phyloP scores from a whole-genome alignment of 108 stramenopile genomes.

The Cyclotella baltica region DNA sequence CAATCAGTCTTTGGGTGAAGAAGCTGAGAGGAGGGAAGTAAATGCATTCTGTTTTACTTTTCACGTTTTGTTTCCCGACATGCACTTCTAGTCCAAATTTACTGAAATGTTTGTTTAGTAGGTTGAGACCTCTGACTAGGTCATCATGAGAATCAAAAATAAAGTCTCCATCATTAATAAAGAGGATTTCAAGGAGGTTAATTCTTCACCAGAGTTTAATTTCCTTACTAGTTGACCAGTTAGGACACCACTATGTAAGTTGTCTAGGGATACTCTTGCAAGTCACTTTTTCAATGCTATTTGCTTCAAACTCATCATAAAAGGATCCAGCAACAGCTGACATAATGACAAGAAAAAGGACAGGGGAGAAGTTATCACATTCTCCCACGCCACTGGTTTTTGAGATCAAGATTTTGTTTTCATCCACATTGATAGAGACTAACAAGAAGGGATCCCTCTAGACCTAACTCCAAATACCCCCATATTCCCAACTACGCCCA shows the following conservation, averaged over 20 bases:
- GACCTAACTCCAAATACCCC: too few relatives aligned
- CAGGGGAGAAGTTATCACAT: constrained; percentile 23
- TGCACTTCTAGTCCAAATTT: constrained; percentile 27
- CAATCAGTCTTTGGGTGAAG: background rate
- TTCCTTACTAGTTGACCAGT: too few relatives aligned
- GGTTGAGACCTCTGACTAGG: background rate
- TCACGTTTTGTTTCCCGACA: constrained; percentile 6
- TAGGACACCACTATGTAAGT: too few relatives aligned
- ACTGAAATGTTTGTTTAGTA: constrained; percentile 16
- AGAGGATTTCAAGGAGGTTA: background rate
- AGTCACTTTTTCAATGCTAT: background rate
- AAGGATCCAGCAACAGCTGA: constrained; percentile 14
- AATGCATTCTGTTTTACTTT: constrained; percentile 23
- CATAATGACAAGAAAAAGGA: constrained; percentile 28
- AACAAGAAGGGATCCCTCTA: too few relatives aligned
- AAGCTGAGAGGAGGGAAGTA: constrained; percentile 15
- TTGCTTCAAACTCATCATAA: background rate
- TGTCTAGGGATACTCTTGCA: background rate
- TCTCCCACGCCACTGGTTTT: background rate
- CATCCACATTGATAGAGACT: constrained; percentile 3
- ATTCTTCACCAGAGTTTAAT: background rate
- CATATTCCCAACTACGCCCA: too few relatives aligned
- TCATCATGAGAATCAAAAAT: background rate
- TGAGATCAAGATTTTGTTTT: background rate
- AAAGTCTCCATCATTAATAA: background rate